A percentile compares a stretch with the other conserved stretches of the same genome.
Evolutionary conservation across 2,329 filamentous ascomycete species (phyloP).

Genomic region (Macrophomina phaseolina): DNA sequence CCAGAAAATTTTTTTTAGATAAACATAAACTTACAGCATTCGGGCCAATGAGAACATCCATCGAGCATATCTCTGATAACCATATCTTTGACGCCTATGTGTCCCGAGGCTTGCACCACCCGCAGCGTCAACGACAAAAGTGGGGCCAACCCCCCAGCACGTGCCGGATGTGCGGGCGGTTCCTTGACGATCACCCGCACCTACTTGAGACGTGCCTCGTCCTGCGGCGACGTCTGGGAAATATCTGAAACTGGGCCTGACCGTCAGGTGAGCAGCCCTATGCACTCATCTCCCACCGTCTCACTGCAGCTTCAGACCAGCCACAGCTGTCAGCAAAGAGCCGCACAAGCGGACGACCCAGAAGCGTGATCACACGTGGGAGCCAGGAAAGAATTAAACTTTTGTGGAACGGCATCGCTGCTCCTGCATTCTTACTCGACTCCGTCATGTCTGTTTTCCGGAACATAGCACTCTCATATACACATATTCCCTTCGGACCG

Average conservation of each 20-base stretch:
- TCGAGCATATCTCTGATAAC: background rate
- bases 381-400: conserved; percentile 11
- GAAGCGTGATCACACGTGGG: background rate
- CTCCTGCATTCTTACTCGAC: background rate
- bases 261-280: conserved; percentile 14
- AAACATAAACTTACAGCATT: background rate
- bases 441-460: conserved; percentile 9
- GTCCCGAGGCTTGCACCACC: no score
- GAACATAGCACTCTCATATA: background rate
- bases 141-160: background rate
- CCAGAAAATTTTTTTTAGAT: no score
- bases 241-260: conserved; percentile 8
- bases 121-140: background rate
- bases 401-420: background rate
- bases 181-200: conserved; percentile 9
- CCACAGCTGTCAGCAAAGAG: background rate
- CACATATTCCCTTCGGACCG: background rate
- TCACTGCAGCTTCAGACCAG: conserved; percentile 14
- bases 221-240: conserved; percentile 6
- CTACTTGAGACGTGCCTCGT: conserved; percentile 18
- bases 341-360: background rate
- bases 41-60: background rate
- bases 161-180: background rate
- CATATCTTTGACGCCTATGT: background rate
- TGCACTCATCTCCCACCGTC: background rate